Evolutionary conservation across 441 rosid species (phyloP).

Genomic region (Rhodomyrtus psidioides): DNA sequence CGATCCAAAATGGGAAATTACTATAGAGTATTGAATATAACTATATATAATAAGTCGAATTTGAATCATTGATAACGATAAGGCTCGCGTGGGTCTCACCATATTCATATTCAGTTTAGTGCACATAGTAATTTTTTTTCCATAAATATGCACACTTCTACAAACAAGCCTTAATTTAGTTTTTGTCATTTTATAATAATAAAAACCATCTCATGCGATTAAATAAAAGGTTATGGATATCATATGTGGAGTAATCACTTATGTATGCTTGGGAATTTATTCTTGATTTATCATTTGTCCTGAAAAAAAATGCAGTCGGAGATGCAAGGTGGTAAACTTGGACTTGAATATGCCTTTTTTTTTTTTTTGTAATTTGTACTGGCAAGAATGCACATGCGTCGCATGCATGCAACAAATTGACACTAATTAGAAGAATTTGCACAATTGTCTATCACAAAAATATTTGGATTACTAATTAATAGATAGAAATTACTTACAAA

Average conservation of each 20-base stretch:
- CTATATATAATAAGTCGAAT: not conserved
- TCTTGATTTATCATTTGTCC: not conserved
- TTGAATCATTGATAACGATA: not conserved
- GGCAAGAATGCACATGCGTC: not conserved
- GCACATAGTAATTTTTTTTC: accelerated
- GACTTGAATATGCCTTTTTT: not conserved
- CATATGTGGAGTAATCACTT: not conserved
- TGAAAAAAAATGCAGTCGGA: not conserved
- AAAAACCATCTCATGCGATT: not conserved
- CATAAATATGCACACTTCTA: not conserved
- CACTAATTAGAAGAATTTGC: not conserved
- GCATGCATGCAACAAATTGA: not conserved
- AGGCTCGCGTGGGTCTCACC: accelerated
- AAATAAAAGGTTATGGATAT: too few species aligned
- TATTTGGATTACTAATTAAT: not conserved
- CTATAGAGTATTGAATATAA: not conserved
- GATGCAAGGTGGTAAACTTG: not conserved
- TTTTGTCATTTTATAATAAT: too few species aligned
- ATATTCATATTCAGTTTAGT: not conserved
- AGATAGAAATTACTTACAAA: not conserved
- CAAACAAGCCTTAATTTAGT: not conserved
- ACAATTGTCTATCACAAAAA: not conserved
- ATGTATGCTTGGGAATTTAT: not conserved
- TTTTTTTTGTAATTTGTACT: not conserved
- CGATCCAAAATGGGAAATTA: not conserved